A percentile compares a stretch with the other conserved stretches of the same genome.
phyloP scores from a whole-genome alignment of 352 stramenopile species.

The Pythium sukuiense region DNA sequence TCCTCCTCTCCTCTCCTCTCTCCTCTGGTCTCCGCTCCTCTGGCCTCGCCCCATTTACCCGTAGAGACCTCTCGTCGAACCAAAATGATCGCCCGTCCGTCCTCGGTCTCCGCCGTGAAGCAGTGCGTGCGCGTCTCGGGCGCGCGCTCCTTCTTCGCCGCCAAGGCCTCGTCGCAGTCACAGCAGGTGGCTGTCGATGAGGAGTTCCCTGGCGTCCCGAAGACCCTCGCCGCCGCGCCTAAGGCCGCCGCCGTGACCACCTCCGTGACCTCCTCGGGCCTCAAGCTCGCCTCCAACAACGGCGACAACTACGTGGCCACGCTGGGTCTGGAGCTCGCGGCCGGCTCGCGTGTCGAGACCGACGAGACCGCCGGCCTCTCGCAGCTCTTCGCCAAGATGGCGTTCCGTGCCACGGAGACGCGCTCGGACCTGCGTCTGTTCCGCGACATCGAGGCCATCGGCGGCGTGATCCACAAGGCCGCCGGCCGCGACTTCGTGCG shows the following conservation, averaged over 20 bases:
- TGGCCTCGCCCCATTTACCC: neutral
- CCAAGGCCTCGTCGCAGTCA: slow-evolving; percentile 53
- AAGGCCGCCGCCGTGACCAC: slow-evolving; percentile 37
- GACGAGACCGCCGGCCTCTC: slow-evolving; percentile 73
- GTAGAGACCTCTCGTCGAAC: neutral
- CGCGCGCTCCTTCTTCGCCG: slow-evolving; percentile 62
- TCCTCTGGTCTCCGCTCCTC: neutral
- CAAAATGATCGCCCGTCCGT: slow-evolving; percentile 4
- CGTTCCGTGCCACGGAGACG: slow-evolving; percentile 70
- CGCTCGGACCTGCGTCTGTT: slow-evolving; percentile 82
- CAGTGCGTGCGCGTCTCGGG: slow-evolving; percentile 26
- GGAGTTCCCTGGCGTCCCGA: slow-evolving; percentile 59
- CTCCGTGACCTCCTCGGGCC: slow-evolving; percentile 46
- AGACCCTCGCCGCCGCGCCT: slow-evolving; percentile 32
- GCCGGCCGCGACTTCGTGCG: slow-evolving; percentile 75
- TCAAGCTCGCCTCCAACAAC: slow-evolving; percentile 67
- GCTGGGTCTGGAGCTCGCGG: slow-evolving; percentile 62
- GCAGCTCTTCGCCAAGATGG: slow-evolving; percentile 83
- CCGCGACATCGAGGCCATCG: slow-evolving; percentile 82
- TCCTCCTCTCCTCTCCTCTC: neutral
- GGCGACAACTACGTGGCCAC: slow-evolving; percentile 47
- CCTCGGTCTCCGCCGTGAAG: neutral
- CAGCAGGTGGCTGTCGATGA: slow-evolving; percentile 61
- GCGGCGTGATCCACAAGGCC: slow-evolving; percentile 56
- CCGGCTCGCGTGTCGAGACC: slow-evolving; percentile 61